phyloP scores from a whole-genome alignment of 1,139 yeast genomes.

The Candida gigantensis region DNA sequence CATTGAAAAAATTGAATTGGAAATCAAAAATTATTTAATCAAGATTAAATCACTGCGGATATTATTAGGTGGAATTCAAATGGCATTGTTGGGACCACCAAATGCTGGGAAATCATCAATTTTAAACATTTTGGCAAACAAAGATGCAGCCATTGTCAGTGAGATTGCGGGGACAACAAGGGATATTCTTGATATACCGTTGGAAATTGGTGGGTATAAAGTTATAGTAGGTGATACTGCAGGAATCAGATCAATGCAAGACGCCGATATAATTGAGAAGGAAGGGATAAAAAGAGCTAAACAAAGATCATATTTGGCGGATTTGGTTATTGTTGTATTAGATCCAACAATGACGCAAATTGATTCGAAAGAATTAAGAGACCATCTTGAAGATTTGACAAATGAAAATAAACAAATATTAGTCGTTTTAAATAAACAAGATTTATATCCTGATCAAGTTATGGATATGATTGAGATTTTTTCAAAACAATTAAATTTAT shows the following conservation, averaged over 20 bases:
- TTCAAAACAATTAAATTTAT: constrained; percentile 23
- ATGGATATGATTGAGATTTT: constrained; percentile 21
- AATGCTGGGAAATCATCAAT: constrained; percentile 95
- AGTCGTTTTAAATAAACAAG: constrained; percentile 62
- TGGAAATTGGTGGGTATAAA: constrained; percentile 83
- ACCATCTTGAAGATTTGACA: constrained; percentile 23
- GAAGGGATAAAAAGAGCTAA: constrained; percentile 86
- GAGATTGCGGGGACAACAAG: constrained; percentile 93
- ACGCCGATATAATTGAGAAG: constrained; percentile 63
- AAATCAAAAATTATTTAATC: constrained; percentile 50
- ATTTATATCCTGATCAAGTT: constrained; percentile 36
- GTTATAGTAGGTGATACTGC: constrained; percentile 91
- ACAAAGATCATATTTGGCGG: constrained; percentile 55
- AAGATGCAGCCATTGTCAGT: constrained; percentile 91
- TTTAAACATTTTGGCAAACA: constrained; percentile 68
- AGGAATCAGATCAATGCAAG: constrained; percentile 63
- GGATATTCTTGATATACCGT: constrained; percentile 78
- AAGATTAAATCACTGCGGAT: constrained; percentile 63
- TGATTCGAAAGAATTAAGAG: constrained; percentile 23
- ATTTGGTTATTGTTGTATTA: constrained; percentile 55
- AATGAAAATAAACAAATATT: constrained; percentile 29
- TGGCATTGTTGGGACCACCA: constrained; percentile 86
- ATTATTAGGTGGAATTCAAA: constrained; percentile 68
- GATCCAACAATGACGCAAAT: constrained; percentile 12
- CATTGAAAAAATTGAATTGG: constrained; percentile 40